These are phyloP conservation scores for Penicillium pulvis DNA, from an alignment of 495 filamentous ascomycete genomes.

Conservation along the genomic window DNA sequence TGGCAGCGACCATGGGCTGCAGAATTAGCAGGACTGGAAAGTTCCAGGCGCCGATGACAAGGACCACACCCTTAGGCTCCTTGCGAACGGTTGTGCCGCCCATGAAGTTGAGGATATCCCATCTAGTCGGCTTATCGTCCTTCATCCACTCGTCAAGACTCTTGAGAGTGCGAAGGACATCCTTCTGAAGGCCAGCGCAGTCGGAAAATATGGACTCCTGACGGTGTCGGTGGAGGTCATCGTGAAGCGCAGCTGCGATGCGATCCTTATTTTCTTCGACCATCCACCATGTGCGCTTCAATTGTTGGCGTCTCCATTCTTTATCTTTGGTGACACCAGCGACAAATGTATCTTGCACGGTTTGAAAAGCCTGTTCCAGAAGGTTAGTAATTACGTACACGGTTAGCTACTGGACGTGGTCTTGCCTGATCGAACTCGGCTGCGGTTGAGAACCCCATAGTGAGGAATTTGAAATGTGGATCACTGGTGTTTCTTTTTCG, in stretches of 20 bases:
- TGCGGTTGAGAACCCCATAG: conserved; percentile 22
- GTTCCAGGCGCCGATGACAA: conserved; percentile 91
- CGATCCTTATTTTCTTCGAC: conserved; percentile 69
- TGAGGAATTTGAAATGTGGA: neutral
- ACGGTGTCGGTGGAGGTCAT: conserved; percentile 69
- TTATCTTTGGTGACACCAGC: conserved; percentile 38
- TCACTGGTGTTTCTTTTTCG: neutral
- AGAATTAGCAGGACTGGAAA: conserved; percentile 75
- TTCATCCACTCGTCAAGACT: conserved; percentile 74
- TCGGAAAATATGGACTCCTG: conserved; percentile 70
- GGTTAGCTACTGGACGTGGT: neutral
- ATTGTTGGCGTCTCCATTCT: conserved; percentile 46
- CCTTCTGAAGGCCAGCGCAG: conserved; percentile 63
- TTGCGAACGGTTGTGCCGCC: conserved; percentile 72
- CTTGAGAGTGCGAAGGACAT: conserved; percentile 69
- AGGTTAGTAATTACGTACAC: neutral
- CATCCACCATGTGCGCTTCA: conserved; percentile 54
- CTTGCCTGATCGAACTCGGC: conserved; percentile 25
- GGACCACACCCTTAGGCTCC: conserved; percentile 76
- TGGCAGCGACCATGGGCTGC: conserved; percentile 78
- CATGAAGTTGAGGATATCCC: conserved; percentile 57
- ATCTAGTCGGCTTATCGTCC: conserved; percentile 67
- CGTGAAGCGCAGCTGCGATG: conserved; percentile 64
- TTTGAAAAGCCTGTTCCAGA: conserved; percentile 25
- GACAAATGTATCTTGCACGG: conserved; percentile 31